A percentile compares a stretch with the other conserved stretches of the same genome.
phyloP scores from a whole-genome alignment of 129 eudicot species.

The Chrysanthemum seticuspe region DNA sequence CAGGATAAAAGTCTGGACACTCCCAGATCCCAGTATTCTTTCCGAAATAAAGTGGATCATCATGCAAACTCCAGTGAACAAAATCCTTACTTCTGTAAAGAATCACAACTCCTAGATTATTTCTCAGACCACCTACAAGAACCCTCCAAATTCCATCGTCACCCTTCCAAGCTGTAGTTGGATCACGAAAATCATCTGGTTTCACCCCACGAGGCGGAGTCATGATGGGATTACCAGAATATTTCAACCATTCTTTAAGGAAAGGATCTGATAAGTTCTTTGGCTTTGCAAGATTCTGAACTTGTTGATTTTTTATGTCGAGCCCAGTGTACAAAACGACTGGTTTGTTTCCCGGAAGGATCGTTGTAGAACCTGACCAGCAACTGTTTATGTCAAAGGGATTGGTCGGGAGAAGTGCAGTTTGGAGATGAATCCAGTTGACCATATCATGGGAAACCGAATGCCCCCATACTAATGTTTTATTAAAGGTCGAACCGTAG shows the following conservation, averaged over 20 bases:
- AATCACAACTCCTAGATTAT: slow-evolving; percentile 27
- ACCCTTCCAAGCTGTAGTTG: slow-evolving; percentile 38
- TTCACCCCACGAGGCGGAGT: slow-evolving; percentile 30
- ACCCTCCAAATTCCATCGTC: slow-evolving; percentile 42
- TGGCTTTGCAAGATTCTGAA: slow-evolving; percentile 42
- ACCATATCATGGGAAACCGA: slow-evolving; percentile 32
- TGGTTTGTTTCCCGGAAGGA: slow-evolving; percentile 38
- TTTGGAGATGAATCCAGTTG: slow-evolving; percentile 40
- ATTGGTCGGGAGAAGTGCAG: slow-evolving; percentile 27
- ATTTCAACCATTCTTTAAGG: slow-evolving; percentile 40
- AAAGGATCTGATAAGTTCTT: slow-evolving; percentile 41
- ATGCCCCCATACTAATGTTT: slow-evolving; percentile 36
- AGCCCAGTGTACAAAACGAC: slow-evolving; percentile 42
- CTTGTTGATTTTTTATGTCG: slow-evolving; percentile 24
- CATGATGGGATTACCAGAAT: slow-evolving; percentile 37
- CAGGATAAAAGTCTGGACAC: slow-evolving; percentile 40
- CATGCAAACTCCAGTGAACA: slow-evolving; percentile 33
- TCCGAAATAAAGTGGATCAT: slow-evolving; percentile 32
- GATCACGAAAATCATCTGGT: slow-evolving; percentile 32
- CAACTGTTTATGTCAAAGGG: slow-evolving; percentile 35
- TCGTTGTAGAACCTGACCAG: slow-evolving; percentile 37
- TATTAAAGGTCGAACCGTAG: slow-evolving; percentile 26
- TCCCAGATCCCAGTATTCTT: slow-evolving; percentile 34
- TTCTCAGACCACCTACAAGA: slow-evolving; percentile 27
- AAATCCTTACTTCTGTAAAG: slow-evolving; percentile 36